Base-by-base conservation (phyloP, 441 rosid species). In the Flueggea neowawraea region DNA sequence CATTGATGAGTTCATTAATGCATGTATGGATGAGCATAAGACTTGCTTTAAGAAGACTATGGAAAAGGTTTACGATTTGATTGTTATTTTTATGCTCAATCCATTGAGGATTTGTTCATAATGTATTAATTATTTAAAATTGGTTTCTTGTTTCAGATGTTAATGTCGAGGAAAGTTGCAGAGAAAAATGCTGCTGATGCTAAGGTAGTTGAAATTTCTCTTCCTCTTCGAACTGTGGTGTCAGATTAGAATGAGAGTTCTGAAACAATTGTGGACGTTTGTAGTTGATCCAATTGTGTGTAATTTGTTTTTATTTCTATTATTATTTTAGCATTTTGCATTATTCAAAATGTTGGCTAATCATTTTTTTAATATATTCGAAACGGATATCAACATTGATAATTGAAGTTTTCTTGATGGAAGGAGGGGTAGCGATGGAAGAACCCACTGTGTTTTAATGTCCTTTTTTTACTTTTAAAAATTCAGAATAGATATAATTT, bases 1-100 rank as follows among this genome's bases (percentile, higher is more conserved):
- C 78, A 80, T 93, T 12, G 96, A 88, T 70, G 97, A 90, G 66
- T 90, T 93, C 72, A 69, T 93, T 12, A 67, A 79, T 65, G 91
- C 97, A 13, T 93, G 95, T 8, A 80, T 90, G 95, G 91, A 86
- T 48, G 98, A 93, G 69, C 97, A 93, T 79, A 90, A 86, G 75
- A 67, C 71, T 31, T 93, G 97, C 75, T 90, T 90, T 61, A 77
- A 84, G 67, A 90, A 90, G 77, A 84, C 93, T 54, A 78, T 88
- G 41, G 73, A 78, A 12, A 88, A 88, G 96, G 97, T 90, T 60
- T 13, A 16, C 54, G 51, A 16, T 54, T 48, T 51, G 54, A 53
- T 14, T 52, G 39, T 32, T 31, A 12, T 16, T 3, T n/a, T 11
- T 54, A 8, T 16, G 14, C 12, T 51, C n/a, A 43, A 22, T 36